These are phyloP conservation scores for Arthrinium puccinioides DNA, from an alignment of 2,329 filamentous ascomycete species.

Conservation along the genomic window DNA sequence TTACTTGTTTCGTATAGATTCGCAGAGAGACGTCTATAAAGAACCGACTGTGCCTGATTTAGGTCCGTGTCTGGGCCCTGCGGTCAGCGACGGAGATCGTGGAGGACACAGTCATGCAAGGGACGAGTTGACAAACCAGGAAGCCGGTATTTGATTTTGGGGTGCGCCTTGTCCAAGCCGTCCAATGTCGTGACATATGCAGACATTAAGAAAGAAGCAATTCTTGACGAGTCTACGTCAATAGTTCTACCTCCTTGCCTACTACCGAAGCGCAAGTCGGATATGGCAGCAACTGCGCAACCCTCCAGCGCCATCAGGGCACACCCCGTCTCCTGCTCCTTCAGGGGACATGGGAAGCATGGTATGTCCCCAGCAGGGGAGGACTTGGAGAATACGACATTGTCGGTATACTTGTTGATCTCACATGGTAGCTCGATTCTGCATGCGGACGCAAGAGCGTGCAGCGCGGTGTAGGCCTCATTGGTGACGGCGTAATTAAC, in stretches of 20 bases:
- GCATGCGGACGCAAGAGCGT: slow-evolving; percentile 16
- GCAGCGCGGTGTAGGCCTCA: slow-evolving; percentile 22
- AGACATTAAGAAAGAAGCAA: slow-evolving; percentile 49
- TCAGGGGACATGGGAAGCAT: slow-evolving; percentile 32
- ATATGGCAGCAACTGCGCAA: slow-evolving; percentile 51
- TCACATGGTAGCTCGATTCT: slow-evolving; percentile 23
- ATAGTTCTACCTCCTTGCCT: slow-evolving; percentile 31
- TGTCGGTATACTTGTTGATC: slow-evolving; percentile 17
- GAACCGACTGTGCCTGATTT: slow-evolving; percentile 60
- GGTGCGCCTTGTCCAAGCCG: slow-evolving; percentile 40
- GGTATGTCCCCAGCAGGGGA: slow-evolving; percentile 21
- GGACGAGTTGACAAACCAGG: slow-evolving; percentile 24
- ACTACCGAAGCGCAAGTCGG: slow-evolving; percentile 42
- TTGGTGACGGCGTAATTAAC: slow-evolving; percentile 22
- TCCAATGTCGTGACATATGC: slow-evolving; percentile 50
- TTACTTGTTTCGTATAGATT: slow-evolving; percentile 64
- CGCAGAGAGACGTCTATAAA: slow-evolving; percentile 65
- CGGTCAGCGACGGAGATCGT: slow-evolving; percentile 3
- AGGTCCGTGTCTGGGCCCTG: slow-evolving; percentile 59
- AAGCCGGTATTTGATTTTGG: slow-evolving; percentile 35
- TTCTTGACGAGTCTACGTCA: slow-evolving; percentile 43
- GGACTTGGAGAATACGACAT: slow-evolving; percentile 22
- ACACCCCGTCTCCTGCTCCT: slow-evolving; percentile 30
- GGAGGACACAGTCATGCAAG: too few species aligned
- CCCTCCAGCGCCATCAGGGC: slow-evolving; percentile 54